These are phyloP conservation scores for Rhodotorula diobovata DNA, from an alignment of 768 basidiomycete species.

Conservation along the genomic window DNA sequence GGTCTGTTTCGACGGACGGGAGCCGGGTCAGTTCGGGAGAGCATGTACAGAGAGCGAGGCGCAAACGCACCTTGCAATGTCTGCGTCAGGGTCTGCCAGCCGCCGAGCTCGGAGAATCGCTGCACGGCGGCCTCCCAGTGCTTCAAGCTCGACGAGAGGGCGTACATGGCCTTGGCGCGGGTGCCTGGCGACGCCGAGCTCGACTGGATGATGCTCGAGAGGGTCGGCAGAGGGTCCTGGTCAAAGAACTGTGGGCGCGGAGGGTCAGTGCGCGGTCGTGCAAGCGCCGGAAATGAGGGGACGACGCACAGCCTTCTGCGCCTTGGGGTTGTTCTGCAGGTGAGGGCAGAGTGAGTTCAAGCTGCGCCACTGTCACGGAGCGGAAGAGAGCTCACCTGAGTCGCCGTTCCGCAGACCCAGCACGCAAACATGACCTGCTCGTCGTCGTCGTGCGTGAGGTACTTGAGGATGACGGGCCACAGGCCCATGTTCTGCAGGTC, in stretches of 20 bases:
- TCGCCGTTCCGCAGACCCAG: constrained; percentile 83
- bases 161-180: constrained; percentile 63
- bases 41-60: fast-evolving
- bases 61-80: constrained; percentile 29
- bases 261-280: neutral
- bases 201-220: constrained; percentile 60
- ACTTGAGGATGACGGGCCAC: constrained; percentile 68
- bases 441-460: constrained; percentile 61
- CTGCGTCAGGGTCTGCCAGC: neutral
- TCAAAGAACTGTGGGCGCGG: constrained; percentile 46
- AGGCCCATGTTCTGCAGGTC: constrained; percentile 71
- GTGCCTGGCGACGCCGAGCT: constrained; percentile 38
- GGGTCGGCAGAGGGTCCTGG: constrained; percentile 59
- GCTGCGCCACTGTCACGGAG: neutral
- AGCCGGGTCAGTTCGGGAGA: neutral
- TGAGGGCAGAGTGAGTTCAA: neutral
- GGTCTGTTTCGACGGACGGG: constrained; percentile 53
- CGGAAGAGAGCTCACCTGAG: constrained; percentile 46
- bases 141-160: constrained; percentile 70
- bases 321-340: constrained; percentile 74
- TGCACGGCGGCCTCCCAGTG: constrained; percentile 67
- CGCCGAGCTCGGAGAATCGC: constrained; percentile 52
- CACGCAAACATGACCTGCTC: constrained; percentile 63
- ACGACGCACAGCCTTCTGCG: constrained; percentile 63
- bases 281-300: neutral